Evolutionary conservation across 306 rosid genomes (phyloP), one percentile per base, ranked within the genome.

Genomic region (Mimosa bimucronata): DNA sequence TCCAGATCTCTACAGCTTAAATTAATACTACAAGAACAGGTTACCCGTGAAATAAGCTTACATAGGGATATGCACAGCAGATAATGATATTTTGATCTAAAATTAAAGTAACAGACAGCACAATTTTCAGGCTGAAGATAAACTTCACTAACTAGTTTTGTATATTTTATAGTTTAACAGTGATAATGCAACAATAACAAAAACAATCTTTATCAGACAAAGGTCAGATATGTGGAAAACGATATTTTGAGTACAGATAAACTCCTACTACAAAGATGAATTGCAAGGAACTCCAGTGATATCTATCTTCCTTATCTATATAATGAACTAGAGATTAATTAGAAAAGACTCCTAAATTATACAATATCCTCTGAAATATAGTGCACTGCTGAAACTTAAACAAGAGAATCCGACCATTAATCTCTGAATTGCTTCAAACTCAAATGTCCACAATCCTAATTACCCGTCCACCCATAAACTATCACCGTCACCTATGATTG

Each of bases 401-500:
- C 9, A 60, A 12, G 37, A 26, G 37, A 60, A 26, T 60, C 37
- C 11, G 9, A 60, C 9, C 66, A 60, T 26, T 60, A 60, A 60
- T 60, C 37, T 26, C 34, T 60, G 66, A 60, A 60, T 26, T 12
- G 18, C 66, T 12, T 12, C 37, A 60, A 46, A 30, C 3, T 28
- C 25, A 71, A 13, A 71, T 5, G 55, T 29, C 30, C n/a, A 69
- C 28, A 41, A 14, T 69, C 74, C 55, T 69, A 69, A 69, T 68
- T 21, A 34, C 46, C 16, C 9, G 1, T 37, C 30, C n/a, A 21
- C 10, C 5, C 50, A 69, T 23, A 40, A 61, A 11, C n/a, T 44
- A 69, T 21, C 53, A 69, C n/a, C 34, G 42, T 21, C 74, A 48
- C n/a, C n/a, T 45, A 9, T n/a, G 18, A 28, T 71, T 10, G 26